phyloP scores from a whole-genome alignment of 2,329 filamentous ascomycete species.

The Pseudogymnoascus sp. region DNA sequence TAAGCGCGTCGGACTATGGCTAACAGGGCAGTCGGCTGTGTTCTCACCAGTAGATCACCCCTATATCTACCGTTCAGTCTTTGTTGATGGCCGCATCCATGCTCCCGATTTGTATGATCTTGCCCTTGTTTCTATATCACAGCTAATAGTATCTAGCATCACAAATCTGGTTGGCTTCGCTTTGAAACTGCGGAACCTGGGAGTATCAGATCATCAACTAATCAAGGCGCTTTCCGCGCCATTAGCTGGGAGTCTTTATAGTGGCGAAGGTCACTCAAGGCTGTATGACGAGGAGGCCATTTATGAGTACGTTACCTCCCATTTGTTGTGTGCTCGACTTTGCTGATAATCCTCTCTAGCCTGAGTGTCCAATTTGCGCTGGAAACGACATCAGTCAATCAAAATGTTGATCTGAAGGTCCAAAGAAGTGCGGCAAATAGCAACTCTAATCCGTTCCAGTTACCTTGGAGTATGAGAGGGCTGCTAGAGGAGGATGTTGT shows the following conservation, averaged over 20 bases:
- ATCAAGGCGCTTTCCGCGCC: constrained; percentile 83
- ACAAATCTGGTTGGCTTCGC: constrained; percentile 88
- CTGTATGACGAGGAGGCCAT: constrained; percentile 85
- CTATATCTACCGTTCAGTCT: constrained; percentile 91
- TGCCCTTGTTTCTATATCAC: neutral
- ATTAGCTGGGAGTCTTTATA: constrained; percentile 82
- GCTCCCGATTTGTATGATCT: constrained; percentile 70
- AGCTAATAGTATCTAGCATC: constrained; percentile 40
- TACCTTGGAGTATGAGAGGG: constrained; percentile 94
- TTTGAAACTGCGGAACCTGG: constrained; percentile 87
- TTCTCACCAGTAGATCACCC: constrained; percentile 82
- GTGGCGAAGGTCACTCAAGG: constrained; percentile 85
- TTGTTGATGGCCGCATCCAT: constrained; percentile 87
- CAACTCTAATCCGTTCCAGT: constrained; percentile 71
- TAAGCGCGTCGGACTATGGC: neutral
- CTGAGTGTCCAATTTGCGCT: constrained; percentile 65
- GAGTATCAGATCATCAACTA: constrained; percentile 85
- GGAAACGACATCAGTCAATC: constrained; percentile 54
- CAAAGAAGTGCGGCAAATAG: constrained; percentile 41
- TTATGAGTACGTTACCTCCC: constrained; percentile 52
- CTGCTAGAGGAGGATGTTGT: constrained; percentile 88
- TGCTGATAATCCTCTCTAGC: constrained; percentile 26
- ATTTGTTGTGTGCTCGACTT: neutral
- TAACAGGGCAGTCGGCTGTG: constrained; percentile 57
- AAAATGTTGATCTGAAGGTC: constrained; percentile 39